Evolutionary conservation across 495 filamentous ascomycete genomes (phyloP).

Genomic region (Aspergillus wentii): DNA sequence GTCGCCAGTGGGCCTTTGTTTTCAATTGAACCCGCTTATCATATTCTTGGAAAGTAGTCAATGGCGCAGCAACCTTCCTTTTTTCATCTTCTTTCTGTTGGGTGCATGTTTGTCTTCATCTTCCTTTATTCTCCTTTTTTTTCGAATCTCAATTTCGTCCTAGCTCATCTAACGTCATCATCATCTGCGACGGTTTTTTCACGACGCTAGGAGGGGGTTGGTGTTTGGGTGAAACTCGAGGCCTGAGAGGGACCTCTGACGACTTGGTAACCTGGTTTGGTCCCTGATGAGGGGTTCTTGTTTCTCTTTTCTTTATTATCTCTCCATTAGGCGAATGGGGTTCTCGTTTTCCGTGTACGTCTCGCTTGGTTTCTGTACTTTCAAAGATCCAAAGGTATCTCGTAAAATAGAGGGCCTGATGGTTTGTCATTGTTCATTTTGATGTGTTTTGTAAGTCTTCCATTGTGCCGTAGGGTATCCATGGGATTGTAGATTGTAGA

Average conservation of each 20-base stretch:
- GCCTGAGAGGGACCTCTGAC: slow-evolving; percentile 13
- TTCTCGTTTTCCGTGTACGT: slow-evolving; percentile 4
- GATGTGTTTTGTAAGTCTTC: no score
- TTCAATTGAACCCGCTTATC: slow-evolving; percentile 13
- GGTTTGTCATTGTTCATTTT: no score
- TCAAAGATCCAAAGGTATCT: no score
- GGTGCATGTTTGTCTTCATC: slow-evolving; percentile 4
- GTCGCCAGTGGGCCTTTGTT: slow-evolving; percentile 8
- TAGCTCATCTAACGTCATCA: slow-evolving; percentile 23
- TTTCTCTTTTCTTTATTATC: slow-evolving; percentile 3
- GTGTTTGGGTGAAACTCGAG: slow-evolving; percentile 32
- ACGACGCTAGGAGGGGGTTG: slow-evolving; percentile 21
- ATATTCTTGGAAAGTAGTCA: slow-evolving; percentile 19
- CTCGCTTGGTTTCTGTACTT: slow-evolving; percentile 1
- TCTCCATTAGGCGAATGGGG: slow-evolving; percentile 6
- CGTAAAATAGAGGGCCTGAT: no score
- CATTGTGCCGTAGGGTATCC: no score
- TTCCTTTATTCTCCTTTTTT: slow-evolving; percentile 6
- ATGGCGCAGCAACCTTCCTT: slow-evolving; percentile 15
- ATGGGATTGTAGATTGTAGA: no score
- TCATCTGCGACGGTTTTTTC: slow-evolving; percentile 22
- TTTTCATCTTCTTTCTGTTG: neutral
- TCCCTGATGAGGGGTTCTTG: neutral
- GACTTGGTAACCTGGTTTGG: slow-evolving; percentile 1
- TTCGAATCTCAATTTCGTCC: slow-evolving; percentile 31